Base-by-base conservation (phyloP, 2,329 filamentous ascomycete genomes). In the Penicillium sp. region DNA sequence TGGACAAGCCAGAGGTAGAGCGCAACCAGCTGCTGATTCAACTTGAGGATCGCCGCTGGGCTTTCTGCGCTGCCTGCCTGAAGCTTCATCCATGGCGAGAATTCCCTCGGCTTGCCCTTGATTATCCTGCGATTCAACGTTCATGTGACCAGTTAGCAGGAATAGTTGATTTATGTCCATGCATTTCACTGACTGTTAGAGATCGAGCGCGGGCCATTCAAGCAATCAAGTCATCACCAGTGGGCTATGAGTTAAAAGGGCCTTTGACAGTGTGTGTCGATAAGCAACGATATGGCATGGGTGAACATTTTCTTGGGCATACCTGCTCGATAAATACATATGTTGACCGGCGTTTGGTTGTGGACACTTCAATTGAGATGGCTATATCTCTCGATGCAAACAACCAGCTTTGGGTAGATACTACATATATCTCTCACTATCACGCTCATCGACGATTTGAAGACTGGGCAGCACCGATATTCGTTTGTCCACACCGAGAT, bases 31-130 rank as follows among this genome's bases (percentile, higher is more conserved):
- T 49, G 8, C 28, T 49, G 23, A 35, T 35, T 35, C 28, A 23
- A 49, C 47, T 49, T 20, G 26, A 49, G 28, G n/a, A 49, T 49
- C 47, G 23, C 26, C 47, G n/a, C 47, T 49, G 47, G 47, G 28
- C 9, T 21, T 49, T 35, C 18, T 49, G 47, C 18, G 7, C 14
- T 35, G 9, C 3, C 26, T 49, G 47, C 18, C 28, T 49, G 47
- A 38, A 8, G 18, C 28, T 35, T n/a, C 47, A 49, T 35, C 47
- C n/a, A 35, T 8, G 26, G 28, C 47, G 18, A 23, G 47, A 49
- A 35, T 49, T 49, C 18, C 2, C n/a, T 33, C 16, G 6, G 9
- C 3, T 5, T 49, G 28, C 47, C 47, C 28, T 35, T 35, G 9
- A 35, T 12, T 0, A 23, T 35, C 26, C 26, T 20, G 14, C 24